Evolutionary conservation across 129 eudicot genomes (phyloP).

Genomic region (Scalesia atractyloides): DNA sequence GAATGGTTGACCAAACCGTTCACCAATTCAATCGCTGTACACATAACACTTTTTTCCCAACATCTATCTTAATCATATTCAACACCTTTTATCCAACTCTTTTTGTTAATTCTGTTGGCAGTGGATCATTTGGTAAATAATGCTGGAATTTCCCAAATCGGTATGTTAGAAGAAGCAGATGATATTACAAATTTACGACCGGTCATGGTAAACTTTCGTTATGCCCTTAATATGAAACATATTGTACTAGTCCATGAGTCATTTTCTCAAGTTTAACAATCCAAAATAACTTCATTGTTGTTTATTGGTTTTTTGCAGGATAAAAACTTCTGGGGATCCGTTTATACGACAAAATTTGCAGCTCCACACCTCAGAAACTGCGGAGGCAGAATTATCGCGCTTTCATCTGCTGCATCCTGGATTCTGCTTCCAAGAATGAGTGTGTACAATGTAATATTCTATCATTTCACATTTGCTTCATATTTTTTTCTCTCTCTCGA

Average conservation of each 20-base stretch:
- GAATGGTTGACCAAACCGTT: constrained; percentile 48
- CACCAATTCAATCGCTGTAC: constrained; percentile 57
- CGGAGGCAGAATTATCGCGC: constrained; percentile 51
- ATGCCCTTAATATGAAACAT: too few relatives aligned
- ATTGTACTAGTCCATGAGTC: too few relatives aligned
- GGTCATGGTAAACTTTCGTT: constrained; percentile 43
- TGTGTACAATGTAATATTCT: constrained; percentile 51
- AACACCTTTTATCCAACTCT: background rate
- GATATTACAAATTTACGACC: constrained; percentile 54
- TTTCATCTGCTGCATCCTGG: constrained; percentile 60
- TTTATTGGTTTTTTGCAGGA: constrained; percentile 37
- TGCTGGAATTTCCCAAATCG: constrained; percentile 51
- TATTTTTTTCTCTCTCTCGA: background rate
- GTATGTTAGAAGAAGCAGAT: constrained; percentile 54
- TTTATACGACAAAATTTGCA: constrained; percentile 63
- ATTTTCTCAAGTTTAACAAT: too few relatives aligned
- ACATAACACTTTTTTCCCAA: background rate
- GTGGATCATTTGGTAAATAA: constrained; percentile 83
- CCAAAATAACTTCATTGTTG: too few relatives aligned
- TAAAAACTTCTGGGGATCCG: constrained; percentile 77
- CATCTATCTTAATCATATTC: background rate
- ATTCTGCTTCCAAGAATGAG: constrained; percentile 58
- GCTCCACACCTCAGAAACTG: constrained; percentile 56
- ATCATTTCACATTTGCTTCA: too few relatives aligned
- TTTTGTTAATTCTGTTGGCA: constrained; percentile 10